Evolutionary conservation across 148 eudicot species (phyloP), one percentile per base, ranked within the genome.

Genomic region (Suaeda aralocaspica): DNA sequence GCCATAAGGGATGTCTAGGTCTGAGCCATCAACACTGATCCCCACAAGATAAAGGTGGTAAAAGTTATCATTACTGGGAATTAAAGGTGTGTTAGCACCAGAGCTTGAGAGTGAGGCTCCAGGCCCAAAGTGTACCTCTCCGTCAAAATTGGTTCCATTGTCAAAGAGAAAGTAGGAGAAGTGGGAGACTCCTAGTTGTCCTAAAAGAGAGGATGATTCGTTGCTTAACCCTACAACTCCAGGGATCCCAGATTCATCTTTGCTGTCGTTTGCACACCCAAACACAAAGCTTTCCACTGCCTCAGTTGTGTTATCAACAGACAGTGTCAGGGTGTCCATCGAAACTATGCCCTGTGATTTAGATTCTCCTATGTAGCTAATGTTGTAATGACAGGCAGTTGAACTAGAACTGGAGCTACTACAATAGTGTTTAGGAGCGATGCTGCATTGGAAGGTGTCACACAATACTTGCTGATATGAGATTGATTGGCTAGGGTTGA

Each of bases 11-110:
- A 60, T 11, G 41, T 60, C 41, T 33, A 34, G 64, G 24, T 60
- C 58, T 22, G 58, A 30, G 12, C 41, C 64, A 60, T 60, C 64
- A 13, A 60, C 42, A 30, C 64, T 33, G 16, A 60, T 60, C 4
- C 64, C 64, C 3, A 10, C 19, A 30, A 60, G 41, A 21, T 60
- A 18, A 33, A 60, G 64, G 64, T 31, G 33, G 11, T 31, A 60
- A 31, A 6, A 15, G 2, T 44, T 44, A 3, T 33, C 8, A 2
- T 5, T 11, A 31, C 41, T 60, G 12, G 64, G 4, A 9, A 60
- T 2, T n/a, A 60, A 30, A 6, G 64, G 64, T 60, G 64, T 60
- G 64, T 33, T 60, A 2, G 24, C 21, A 16, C 41, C 41, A 6
- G 39, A 1, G 13, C 11, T 25, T 18, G 41, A 33, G 24, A 60